Conservation (phyloP, 345 rosid species). For the Lagerstroemia speciosa region DNA sequence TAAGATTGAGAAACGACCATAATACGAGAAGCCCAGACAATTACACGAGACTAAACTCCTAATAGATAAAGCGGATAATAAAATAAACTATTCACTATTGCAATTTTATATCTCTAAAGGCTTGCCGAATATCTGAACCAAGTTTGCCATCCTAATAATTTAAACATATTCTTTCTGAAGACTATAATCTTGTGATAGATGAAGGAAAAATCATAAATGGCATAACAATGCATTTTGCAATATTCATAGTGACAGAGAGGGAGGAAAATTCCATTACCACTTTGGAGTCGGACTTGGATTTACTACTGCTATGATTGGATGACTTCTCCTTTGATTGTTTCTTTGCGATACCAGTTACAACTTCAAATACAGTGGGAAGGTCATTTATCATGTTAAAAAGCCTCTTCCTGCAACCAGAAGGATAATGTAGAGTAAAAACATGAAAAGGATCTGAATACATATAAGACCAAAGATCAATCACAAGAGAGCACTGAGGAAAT, state of each 20-base stretch:
- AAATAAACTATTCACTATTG: background rate
- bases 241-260: too few relatives aligned
- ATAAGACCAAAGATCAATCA: background rate
- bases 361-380: constrained; percentile 55
- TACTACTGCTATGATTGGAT: constrained; percentile 42
- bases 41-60: background rate
- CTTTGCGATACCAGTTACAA: constrained; percentile 47
- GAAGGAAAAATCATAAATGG: background rate
- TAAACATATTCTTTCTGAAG: background rate
- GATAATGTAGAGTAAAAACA: background rate
- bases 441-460: background rate
- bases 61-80: background rate
- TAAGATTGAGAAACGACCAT: background rate
- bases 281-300: constrained; percentile 42
- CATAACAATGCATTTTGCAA: too few relatives aligned
- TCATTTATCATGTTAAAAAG: constrained; percentile 66
- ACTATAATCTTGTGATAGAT: background rate
- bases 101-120: background rate
- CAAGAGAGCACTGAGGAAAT: background rate
- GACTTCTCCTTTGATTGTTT: constrained; percentile 49
- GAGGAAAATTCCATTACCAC: constrained; percentile 11
- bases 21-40: background rate
- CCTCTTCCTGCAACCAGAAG: constrained; percentile 39
- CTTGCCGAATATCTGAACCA: background rate
- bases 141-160: background rate